phyloP scores from a whole-genome alignment of 139 green algal genomes.

The Volvox reticuliferus region DNA sequence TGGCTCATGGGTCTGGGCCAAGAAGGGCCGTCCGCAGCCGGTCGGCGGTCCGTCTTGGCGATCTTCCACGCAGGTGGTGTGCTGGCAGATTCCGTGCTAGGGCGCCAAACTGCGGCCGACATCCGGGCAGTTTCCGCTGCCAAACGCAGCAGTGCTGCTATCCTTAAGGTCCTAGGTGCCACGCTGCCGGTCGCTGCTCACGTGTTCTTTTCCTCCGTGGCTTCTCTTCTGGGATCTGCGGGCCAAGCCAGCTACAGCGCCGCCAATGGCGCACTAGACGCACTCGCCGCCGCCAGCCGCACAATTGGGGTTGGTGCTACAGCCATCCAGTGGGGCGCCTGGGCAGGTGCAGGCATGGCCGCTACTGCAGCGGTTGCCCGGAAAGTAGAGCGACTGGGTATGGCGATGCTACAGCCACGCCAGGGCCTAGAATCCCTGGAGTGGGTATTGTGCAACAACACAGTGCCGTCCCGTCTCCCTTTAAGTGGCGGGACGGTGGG shows the following conservation, averaged over 20 bases:
- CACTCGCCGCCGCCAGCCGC: conserved; percentile 1
- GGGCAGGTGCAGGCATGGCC: conserved; percentile 68
- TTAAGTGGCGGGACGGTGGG: not conserved
- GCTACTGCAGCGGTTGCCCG: conserved; percentile 10
- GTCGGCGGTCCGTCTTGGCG: not conserved
- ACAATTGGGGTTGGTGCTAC: conserved; percentile 3
- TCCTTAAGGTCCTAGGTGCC: conserved; percentile 55
- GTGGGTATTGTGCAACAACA: not conserved
- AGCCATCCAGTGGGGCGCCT: conserved; percentile 62
- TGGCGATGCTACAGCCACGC: conserved; percentile 62
- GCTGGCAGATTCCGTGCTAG: conserved; percentile 66
- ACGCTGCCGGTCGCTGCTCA: conserved; percentile 38
- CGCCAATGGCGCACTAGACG: conserved; percentile 83
- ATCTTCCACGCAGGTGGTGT: conserved; percentile 73
- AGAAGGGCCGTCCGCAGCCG: not conserved
- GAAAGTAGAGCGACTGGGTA: conserved; percentile 65
- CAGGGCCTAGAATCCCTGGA: conserved; percentile 63
- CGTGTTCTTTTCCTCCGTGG: conserved; percentile 84
- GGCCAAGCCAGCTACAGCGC: conserved; percentile 86
- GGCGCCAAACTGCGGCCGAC: conserved; percentile 50
- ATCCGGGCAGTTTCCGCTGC: conserved; percentile 64
- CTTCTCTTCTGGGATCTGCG: conserved; percentile 78
- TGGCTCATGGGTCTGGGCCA: not conserved
- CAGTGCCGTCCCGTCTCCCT: not conserved
- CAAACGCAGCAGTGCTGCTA: conserved; percentile 59